A percentile compares a stretch with the other conserved stretches of the same genome.
These are phyloP conservation scores for Cenchrus fungigraminus DNA, from an alignment of 176 grass and related monocot species.

Conservation along the genomic window DNA sequence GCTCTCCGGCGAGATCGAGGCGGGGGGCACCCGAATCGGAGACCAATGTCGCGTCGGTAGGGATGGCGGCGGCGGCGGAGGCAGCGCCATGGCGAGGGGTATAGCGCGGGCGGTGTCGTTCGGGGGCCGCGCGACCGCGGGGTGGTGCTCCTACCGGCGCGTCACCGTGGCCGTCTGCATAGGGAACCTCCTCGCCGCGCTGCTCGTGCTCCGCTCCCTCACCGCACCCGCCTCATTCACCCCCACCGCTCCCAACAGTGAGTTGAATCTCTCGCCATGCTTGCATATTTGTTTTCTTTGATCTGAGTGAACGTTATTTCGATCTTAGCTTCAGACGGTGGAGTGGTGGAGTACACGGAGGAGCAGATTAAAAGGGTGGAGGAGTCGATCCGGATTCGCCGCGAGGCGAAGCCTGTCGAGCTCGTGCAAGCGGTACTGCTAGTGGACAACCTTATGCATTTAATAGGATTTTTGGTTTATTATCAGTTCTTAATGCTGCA, in stretches of 20 bases:
- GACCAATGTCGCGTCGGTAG: constrained; percentile 49
- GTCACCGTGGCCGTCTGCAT: constrained; percentile 79
- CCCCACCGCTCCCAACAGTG: constrained; percentile 34
- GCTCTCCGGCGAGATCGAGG: constrained; percentile 37
- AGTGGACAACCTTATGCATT: constrained; percentile 21
- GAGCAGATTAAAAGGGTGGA: constrained; percentile 74
- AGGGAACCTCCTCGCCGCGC: constrained; percentile 70
- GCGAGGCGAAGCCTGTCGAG: constrained; percentile 60
- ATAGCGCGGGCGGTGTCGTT: constrained; percentile 48
- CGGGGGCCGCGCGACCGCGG: constrained; percentile 41
- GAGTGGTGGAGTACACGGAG: constrained; percentile 56
- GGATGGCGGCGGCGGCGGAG: constrained; percentile 54
- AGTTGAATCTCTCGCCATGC: constrained; percentile 8
- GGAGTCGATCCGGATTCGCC: constrained; percentile 86
- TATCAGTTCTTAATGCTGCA: neutral
- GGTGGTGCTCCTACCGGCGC: constrained; percentile 78
- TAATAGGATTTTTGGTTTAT: neutral
- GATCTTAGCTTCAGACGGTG: constrained; percentile 8
- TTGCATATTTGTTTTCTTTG: neutral
- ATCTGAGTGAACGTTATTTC: constrained; percentile 14
- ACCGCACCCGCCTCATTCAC: constrained; percentile 38
- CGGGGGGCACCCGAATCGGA: constrained; percentile 30
- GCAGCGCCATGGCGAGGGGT: constrained; percentile 66
- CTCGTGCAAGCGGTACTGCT: constrained; percentile 70
- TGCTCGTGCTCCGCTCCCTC: constrained; percentile 81